Evolutionary conservation across 2,329 filamentous ascomycete genomes (phyloP), one percentile per base, ranked within the genome.

Genomic region (Sporothrix dimorphospora): DNA sequence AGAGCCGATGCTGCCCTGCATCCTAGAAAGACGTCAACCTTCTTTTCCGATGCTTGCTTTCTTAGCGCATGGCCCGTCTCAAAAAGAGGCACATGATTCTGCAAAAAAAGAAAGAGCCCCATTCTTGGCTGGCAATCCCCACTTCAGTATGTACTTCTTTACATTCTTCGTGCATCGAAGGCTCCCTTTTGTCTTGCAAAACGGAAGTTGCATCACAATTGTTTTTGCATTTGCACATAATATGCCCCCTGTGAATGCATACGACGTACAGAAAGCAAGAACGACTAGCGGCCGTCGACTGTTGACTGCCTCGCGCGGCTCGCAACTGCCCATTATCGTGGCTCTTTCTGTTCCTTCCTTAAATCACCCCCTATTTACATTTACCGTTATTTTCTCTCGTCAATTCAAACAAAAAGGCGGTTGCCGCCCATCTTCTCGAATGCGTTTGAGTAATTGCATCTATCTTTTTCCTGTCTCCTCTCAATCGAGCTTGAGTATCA

Each of bases 81-180:
- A 79, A 79, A 82, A 80, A 81, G 72, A 81, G 79, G 80, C 83
- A 85, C 83, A 84, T 85, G 83, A 84, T 74, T 71, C 70, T 51
- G 81, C 81, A 79, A 80, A 75, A 76, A 72, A 68, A 34, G 57
- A 40, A 66, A 51, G 11, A n/a, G 61, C 80, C 81, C 21, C 80
- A 81, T 72, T 61, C 70, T 68, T 66, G 38, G 70, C 63, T 53
- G n/a, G 63, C 34, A 34, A 30, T 51, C 63, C 19, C 69, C 69
- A 61, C 69, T 24, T 40, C 16, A 21, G 9, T 7, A 49, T 61
- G 68, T 49, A 38, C n/a, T 21, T 45, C 16, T 45, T 19, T 51
- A 9, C 27, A 19, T 21, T 11, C 5, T 12, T 5, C 38, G 21
- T 53, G 65, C 47, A 40, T 68, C 42, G 19, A 65, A 57, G 59